Percentiles rank a stretch among this genome's conserved stretches.
These are phyloP conservation scores for Pontederia crassipes DNA, from an alignment of 176 grass and related monocot genomes.

Conservation along the genomic window DNA sequence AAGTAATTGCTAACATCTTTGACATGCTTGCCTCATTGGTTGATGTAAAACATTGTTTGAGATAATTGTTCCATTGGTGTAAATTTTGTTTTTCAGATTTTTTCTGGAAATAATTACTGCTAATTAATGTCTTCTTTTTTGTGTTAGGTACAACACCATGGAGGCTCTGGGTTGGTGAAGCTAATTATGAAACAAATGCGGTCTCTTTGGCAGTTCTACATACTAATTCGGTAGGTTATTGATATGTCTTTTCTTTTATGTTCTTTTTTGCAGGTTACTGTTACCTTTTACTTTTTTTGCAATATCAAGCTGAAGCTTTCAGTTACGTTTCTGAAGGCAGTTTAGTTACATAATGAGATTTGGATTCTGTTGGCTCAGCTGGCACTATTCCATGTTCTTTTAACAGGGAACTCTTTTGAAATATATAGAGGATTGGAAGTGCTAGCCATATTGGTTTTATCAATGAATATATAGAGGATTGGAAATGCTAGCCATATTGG, in stretches of 20 bases:
- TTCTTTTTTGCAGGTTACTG: conserved; percentile 32
- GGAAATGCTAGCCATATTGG: too few species aligned
- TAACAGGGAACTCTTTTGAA: too few species aligned
- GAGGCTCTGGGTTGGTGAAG: conserved; percentile 67
- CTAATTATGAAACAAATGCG: conserved; percentile 60
- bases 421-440: too few species aligned
- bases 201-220: conserved; percentile 76
- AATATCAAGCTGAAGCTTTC: background rate
- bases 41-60: background rate
- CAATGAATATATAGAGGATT: too few species aligned
- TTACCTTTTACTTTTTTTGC: conserved; percentile 3
- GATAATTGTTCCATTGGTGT: background rate
- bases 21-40: too few species aligned
- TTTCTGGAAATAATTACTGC: conserved; percentile 10
- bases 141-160: conserved; percentile 43
- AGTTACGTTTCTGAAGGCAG: too few species aligned
- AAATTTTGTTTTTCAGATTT: background rate
- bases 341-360: too few species aligned
- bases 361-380: too few species aligned
- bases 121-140: conserved; percentile 11
- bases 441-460: too few species aligned
- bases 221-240: conserved; percentile 4
- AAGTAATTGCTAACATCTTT: background rate
- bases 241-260: too few species aligned
- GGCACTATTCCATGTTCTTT: too few species aligned